These are phyloP conservation scores for Verbascum thapsus DNA, from an alignment of 257 asterid genomes.

Conservation along the genomic window DNA sequence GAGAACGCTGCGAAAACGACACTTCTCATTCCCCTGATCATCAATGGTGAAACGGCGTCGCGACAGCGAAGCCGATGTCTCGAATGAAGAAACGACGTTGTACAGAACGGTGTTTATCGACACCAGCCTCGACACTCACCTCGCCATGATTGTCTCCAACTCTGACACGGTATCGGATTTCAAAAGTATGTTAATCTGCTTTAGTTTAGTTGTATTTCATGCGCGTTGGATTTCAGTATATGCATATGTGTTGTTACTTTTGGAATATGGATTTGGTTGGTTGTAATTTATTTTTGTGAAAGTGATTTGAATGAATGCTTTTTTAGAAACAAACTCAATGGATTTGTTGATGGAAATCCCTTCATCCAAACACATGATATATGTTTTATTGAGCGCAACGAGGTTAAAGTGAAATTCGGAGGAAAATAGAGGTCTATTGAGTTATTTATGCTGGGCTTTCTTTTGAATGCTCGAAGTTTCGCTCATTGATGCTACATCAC, in stretches of 20 bases:
- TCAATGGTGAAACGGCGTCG: constrained; percentile 62
- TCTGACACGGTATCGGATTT: constrained; percentile 58
- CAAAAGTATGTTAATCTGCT: constrained; percentile 65
- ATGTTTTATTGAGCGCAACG: background rate
- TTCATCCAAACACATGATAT: too few species aligned
- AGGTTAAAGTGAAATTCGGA: background rate
- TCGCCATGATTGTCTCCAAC: constrained; percentile 41
- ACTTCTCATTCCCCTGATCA: background rate
- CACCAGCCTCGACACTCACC: constrained; percentile 69
- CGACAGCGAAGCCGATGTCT: constrained; percentile 29
- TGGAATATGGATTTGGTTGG: background rate
- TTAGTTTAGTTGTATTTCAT: background rate
- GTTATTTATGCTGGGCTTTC: background rate
- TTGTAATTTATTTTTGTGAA: too few species aligned
- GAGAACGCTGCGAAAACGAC: background rate
- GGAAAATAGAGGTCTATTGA: background rate
- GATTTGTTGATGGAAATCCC: too few species aligned
- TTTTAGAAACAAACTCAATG: background rate
- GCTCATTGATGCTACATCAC: background rate
- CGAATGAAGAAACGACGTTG: constrained; percentile 23
- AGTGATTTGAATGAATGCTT: background rate
- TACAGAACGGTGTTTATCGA: constrained; percentile 50
- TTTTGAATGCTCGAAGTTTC: background rate
- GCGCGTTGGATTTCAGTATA: background rate
- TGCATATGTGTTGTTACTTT: background rate